Evolutionary conservation across 805 yeast species (phyloP).

Genomic region (Lachancea sp.): DNA sequence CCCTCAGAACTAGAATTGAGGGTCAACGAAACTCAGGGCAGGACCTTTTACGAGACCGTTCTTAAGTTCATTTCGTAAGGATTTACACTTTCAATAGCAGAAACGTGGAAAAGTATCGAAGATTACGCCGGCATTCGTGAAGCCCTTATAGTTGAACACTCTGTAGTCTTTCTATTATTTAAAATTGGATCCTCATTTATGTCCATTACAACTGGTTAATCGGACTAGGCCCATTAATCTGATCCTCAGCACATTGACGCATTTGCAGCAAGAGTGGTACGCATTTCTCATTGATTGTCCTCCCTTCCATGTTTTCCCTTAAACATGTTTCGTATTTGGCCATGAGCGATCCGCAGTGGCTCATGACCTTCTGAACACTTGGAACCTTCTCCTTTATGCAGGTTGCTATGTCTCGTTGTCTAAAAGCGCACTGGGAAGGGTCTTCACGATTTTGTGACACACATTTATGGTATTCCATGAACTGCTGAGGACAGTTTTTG

Average conservation of each 20-base stretch:
- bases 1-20: constrained; percentile 59
- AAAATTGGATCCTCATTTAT: too few species aligned
- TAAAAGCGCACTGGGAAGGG: constrained; percentile 43
- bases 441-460: constrained; percentile 51
- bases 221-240: constrained; percentile 14
- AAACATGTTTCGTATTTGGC: constrained; percentile 64
- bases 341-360: constrained; percentile 51
- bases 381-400: constrained; percentile 68
- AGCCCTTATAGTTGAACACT: too few species aligned
- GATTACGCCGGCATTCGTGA: too few species aligned
- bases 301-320: constrained; percentile 35
- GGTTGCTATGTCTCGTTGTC: constrained; percentile 50
- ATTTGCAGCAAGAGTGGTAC: constrained; percentile 45
- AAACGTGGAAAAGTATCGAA: too few species aligned
- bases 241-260: constrained; percentile 51
- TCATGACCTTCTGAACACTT: constrained; percentile 61
- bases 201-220: constrained; percentile 19
- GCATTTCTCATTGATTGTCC: constrained; percentile 45
- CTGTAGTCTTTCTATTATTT: too few species aligned
- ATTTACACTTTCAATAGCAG: neutral
- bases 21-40: constrained; percentile 63
- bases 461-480: constrained; percentile 68
- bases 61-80: constrained; percentile 15
- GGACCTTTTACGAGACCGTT: constrained; percentile 47
- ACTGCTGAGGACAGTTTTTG: constrained; percentile 64